phyloP scores from a whole-genome alignment of 768 basidiomycete species.

The Amylocystis lapponica region DNA sequence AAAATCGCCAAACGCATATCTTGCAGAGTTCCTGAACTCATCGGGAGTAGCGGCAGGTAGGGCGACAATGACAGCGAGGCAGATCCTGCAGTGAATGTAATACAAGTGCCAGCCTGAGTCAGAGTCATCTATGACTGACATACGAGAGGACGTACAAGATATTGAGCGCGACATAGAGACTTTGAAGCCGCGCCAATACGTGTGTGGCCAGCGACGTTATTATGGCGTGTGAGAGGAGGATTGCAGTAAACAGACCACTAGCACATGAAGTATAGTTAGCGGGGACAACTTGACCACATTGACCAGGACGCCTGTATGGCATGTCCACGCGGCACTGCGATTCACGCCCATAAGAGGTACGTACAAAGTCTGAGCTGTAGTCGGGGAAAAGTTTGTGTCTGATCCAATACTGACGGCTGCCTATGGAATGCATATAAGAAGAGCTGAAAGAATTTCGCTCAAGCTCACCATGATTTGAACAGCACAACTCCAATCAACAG shows the following conservation, averaged over 20 bases:
- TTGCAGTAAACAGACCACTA: constrained; percentile 28
- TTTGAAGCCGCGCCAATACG: constrained; percentile 29
- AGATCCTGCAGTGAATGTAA: constrained; percentile 11
- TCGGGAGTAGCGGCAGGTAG: constrained; percentile 58
- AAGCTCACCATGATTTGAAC: constrained; percentile 33
- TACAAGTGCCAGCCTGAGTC: too few species aligned
- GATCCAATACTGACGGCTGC: constrained; percentile 31
- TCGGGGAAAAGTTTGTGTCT: constrained; percentile 18
- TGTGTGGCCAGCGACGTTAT: constrained; percentile 28
- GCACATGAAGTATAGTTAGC: not conserved
- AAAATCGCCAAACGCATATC: constrained; percentile 58
- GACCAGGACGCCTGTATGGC: too few species aligned
- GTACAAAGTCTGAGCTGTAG: constrained; percentile 21
- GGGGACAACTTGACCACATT: too few species aligned
- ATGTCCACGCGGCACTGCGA: too few species aligned
- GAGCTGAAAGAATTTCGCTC: too few species aligned
- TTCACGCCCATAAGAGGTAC: too few species aligned
- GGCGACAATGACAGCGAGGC: constrained; percentile 33
- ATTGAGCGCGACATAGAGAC: constrained; percentile 30
- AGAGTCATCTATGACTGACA: too few species aligned
- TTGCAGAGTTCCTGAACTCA: constrained; percentile 52
- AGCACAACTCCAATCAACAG: constrained; percentile 34
- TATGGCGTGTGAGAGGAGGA: constrained; percentile 25
- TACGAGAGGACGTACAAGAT: constrained; percentile 19
- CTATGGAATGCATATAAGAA: too few species aligned